Base-by-base conservation (phyloP, 1,284 basidiomycete species). In the Rhodotorula mucilaginosa region DNA sequence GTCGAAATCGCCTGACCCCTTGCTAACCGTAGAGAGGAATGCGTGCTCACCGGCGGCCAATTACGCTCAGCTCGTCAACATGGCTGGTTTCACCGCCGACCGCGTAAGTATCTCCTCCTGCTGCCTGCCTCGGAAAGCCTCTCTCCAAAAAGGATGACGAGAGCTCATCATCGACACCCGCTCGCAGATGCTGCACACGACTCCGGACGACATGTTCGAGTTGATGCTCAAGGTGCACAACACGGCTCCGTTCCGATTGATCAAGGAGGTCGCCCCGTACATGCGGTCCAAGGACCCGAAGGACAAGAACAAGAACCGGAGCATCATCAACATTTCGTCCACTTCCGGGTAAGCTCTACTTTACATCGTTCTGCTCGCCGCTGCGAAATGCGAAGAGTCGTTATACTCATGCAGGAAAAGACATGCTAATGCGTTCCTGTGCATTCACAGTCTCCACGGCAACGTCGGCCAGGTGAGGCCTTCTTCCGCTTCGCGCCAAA, bases 211-310 rank as follows among this genome's bases (percentile, higher is more conserved):
- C 56, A 87, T 87, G 1, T 93, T 87, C 81, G 89, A 92, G 76
- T 84, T 90, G 75, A 93, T 93, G 79, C 84, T 89, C 82, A 90
- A 90, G 79, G 88, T 92, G 72, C 91, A 90, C 82, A 87, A 89
- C 80, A 85, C 87, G 56, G 89, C 89, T n/a, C 91, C 92, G 1
- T 93, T 93, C 87, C 85, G 91, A 56, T 87, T 93, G 77, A 84
- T 93, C 68, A 87, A 91, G 62, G 89, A 90, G 71, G 91, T 91
- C 12, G 90, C 92, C 3, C 91, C 90, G 5, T 88, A 91, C 81
- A 87, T 93, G 86, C 88, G 91, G 48, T 80, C 91, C 81, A 93
- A 93, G 85, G 90, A 79, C 44, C 67, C 71, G 69, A 77, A 70
- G 72, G 73, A 64, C 75, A 78, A 72, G 77, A 84, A 34, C 88